These are phyloP conservation scores for Pythium apleroticum DNA, from an alignment of 352 stramenopile species.

Conservation along the genomic window DNA sequence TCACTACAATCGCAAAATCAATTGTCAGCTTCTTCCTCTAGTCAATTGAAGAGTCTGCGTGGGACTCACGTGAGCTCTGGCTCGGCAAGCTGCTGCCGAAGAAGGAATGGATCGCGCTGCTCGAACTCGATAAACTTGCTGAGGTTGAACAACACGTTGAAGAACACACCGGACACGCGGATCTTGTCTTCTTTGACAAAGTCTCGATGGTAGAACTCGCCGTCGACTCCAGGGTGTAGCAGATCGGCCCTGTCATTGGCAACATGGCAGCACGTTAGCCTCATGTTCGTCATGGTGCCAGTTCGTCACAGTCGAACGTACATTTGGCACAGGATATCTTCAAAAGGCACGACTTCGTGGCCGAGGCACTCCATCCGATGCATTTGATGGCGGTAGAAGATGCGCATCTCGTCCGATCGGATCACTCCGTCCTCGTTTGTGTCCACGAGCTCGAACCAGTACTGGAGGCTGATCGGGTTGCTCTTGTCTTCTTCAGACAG, in stretches of 20 bases:
- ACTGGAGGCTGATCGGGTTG: conserved; percentile 94
- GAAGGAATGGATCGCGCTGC: conserved; percentile 96
- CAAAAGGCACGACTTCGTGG: conserved; percentile 97
- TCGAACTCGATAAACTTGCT: conserved; percentile 99
- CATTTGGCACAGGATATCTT: conserved; percentile 99
- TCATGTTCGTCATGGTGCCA: background rate
- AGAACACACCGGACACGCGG: conserved; percentile 94
- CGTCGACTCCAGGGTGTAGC: conserved; percentile 72
- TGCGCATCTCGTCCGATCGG: conserved; percentile 95
- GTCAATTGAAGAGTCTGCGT: background rate
- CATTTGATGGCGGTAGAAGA: conserved; percentile 93
- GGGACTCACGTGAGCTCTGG: conserved; percentile 81
- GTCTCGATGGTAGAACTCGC: conserved; percentile 78
- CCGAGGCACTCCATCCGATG: conserved; percentile 98
- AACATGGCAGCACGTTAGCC: too few relatives aligned
- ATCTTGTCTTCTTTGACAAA: conserved; percentile 88
- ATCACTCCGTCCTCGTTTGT: conserved; percentile 97
- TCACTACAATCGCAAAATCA: conserved; percentile 56
- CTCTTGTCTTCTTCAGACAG: conserved; percentile 98
- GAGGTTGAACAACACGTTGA: conserved; percentile 99
- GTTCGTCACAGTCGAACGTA: conserved; percentile 38
- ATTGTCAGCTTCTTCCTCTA: too few relatives aligned
- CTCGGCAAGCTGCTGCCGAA: conserved; percentile 92
- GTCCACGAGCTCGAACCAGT: conserved; percentile 99
- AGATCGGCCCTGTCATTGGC: conserved; percentile 57